Evolutionary conservation across 169 alveolate genomes (phyloP).

Genomic region (Cryptosporidium felis): DNA sequence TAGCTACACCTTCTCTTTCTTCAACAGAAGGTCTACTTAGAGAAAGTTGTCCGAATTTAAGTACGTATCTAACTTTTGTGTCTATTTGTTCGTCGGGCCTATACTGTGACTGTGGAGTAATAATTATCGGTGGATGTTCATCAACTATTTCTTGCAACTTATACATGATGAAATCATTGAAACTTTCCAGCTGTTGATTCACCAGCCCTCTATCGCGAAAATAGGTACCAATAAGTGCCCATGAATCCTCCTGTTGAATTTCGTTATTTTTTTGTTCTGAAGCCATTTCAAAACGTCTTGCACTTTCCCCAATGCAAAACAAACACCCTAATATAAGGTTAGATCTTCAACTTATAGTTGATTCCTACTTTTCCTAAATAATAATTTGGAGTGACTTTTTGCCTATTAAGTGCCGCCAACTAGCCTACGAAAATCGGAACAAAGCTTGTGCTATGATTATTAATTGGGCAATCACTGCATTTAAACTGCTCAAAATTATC

Average conservation of each 20-base stretch:
- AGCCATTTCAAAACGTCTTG: slow-evolving; percentile 18
- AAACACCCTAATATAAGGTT: not conserved
- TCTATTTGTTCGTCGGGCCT: slow-evolving; percentile 84
- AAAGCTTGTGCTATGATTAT: too few relatives aligned
- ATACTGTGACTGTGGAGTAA: slow-evolving; percentile 89
- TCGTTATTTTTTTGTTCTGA: slow-evolving; percentile 74
- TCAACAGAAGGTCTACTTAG: slow-evolving; percentile 91
- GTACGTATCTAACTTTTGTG: slow-evolving; percentile 85
- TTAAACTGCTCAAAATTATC: too few relatives aligned
- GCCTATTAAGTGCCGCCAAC: too few relatives aligned
- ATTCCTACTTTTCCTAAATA: too few relatives aligned
- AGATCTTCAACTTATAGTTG: too few relatives aligned
- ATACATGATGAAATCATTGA: slow-evolving; percentile 92
- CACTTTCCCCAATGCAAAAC: not conserved
- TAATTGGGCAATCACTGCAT: too few relatives aligned
- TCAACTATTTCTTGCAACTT: slow-evolving; percentile 94
- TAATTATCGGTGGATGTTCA: slow-evolving; percentile 90
- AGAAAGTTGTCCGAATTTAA: slow-evolving; percentile 91
- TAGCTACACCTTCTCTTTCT: slow-evolving; percentile 90
- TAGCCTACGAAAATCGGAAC: too few relatives aligned
- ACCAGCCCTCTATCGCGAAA: slow-evolving; percentile 93
- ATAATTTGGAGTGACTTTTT: too few relatives aligned
- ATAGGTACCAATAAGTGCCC: slow-evolving; percentile 87
- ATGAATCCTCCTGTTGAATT: slow-evolving; percentile 85
- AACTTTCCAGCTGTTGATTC: slow-evolving; percentile 95